These are phyloP conservation scores for Onygena corvina DNA, from an alignment of 2,329 filamentous ascomycete genomes.

Conservation along the genomic window DNA sequence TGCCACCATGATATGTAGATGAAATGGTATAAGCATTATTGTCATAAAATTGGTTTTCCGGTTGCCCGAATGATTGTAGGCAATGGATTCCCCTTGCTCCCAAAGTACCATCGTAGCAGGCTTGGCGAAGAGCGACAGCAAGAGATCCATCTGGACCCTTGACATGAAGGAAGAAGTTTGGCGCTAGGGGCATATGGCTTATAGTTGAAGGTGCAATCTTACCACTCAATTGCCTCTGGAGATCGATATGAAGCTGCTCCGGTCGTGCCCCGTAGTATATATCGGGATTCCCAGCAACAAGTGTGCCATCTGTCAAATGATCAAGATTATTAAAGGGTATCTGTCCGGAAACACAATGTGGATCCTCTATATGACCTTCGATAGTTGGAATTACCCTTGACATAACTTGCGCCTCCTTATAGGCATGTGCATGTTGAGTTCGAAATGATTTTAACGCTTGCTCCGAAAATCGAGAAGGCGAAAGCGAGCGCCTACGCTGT, in stretches of 20 bases:
- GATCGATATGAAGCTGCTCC: slow-evolving; percentile 20
- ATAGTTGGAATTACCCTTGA: slow-evolving; percentile 24
- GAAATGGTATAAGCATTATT: slow-evolving; percentile 32
- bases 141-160: too few species aligned
- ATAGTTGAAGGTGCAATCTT: too few species aligned
- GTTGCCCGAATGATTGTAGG: slow-evolving; percentile 29
- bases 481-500: too few species aligned
- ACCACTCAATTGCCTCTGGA: slow-evolving; percentile 19
- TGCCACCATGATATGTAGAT: slow-evolving; percentile 14
- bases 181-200: too few species aligned
- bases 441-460: too few species aligned
- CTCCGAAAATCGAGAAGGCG: too few species aligned
- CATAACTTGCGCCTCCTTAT: slow-evolving; percentile 27
- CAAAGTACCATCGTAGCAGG: too few species aligned
- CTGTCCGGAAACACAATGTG: slow-evolving; percentile 18
- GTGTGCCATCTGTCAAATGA: slow-evolving; percentile 23
- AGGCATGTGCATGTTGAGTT: too few species aligned
- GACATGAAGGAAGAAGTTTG: too few species aligned
- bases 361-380: slow-evolving; percentile 13
- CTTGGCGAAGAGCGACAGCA: too few species aligned
- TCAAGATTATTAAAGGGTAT: slow-evolving; percentile 28
- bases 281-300: slow-evolving; percentile 21
- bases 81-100: too few species aligned
- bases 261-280: slow-evolving; percentile 24
- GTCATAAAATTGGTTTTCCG: slow-evolving; percentile 26